Evolutionary conservation across 768 basidiomycete species (phyloP).

Genomic region (Leccinum arenicola): DNA sequence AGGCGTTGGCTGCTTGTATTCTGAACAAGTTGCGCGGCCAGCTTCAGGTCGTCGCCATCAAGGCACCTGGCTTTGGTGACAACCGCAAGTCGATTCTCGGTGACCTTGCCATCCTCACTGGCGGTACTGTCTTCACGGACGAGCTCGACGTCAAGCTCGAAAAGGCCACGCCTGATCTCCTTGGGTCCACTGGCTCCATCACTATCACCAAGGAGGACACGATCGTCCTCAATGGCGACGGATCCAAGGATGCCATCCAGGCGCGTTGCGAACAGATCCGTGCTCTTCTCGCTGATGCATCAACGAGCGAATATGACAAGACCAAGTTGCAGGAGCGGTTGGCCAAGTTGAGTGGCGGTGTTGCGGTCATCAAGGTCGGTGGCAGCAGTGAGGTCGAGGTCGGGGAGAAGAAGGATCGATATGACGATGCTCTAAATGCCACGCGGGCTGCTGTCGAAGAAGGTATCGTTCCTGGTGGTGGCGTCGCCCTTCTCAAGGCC

Average conservation of each 20-base stretch:
- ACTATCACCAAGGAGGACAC: constrained; percentile 99
- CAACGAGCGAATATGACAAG: constrained; percentile 91
- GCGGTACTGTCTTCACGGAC: constrained; percentile 95
- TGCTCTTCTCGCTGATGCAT: constrained; percentile 70
- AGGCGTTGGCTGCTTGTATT: constrained; percentile 96
- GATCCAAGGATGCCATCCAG: constrained; percentile 84
- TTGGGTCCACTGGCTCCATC: constrained; percentile 87
- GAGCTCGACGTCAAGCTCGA: constrained; percentile 98
- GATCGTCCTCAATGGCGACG: constrained; percentile 91
- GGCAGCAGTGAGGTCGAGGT: constrained; percentile 94
- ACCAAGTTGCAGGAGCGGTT: constrained; percentile 96
- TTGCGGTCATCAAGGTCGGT: constrained; percentile 98
- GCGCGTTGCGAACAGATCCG: constrained; percentile 97
- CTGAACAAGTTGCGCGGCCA: constrained; percentile 99
- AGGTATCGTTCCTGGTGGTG: constrained; percentile 96
- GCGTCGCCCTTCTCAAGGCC: constrained; percentile 89
- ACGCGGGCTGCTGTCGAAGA: constrained; percentile 98
- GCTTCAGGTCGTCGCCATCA: constrained; percentile 89
- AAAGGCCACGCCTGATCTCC: constrained; percentile 80
- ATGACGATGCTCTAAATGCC: constrained; percentile 96
- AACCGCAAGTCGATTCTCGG: constrained; percentile 99
- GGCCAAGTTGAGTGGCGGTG: constrained; percentile 93
- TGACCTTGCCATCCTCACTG: constrained; percentile 95
- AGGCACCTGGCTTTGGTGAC: constrained; percentile 98
- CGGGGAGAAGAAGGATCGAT: constrained; percentile 98